These are phyloP conservation scores for Panicum miliaceum DNA, from an alignment of 176 grass and related monocot species.

Conservation along the genomic window DNA sequence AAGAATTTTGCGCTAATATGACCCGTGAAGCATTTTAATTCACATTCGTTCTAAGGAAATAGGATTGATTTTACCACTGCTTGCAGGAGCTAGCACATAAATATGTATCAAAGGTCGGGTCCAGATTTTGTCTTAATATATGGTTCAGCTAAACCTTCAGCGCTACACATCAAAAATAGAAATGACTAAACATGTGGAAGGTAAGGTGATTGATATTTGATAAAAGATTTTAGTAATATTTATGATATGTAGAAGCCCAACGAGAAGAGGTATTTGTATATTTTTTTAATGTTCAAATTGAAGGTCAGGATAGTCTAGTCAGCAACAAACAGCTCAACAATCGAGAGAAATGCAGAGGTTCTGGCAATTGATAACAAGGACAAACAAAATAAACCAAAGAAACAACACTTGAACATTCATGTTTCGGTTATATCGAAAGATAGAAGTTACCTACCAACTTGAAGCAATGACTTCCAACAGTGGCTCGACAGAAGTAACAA, in stretches of 20 bases:
- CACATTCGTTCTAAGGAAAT: background rate
- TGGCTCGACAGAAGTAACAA: background rate
- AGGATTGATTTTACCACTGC: background rate
- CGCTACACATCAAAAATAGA: constrained; percentile 35
- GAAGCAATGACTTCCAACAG: background rate
- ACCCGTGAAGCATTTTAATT: background rate
- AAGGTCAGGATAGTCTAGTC: constrained; percentile 56
- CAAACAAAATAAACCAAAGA: background rate
- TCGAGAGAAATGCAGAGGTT: constrained; percentile 8
- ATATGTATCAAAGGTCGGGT: background rate
- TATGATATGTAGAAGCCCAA: background rate
- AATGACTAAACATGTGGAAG: constrained; percentile 44
- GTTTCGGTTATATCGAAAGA: background rate
- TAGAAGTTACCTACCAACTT: background rate
- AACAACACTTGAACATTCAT: background rate
- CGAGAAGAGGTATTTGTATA: constrained; percentile 1
- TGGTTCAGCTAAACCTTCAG: background rate
- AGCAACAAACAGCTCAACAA: background rate
- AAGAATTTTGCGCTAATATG: background rate
- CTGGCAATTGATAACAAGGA: background rate
- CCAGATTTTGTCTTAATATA: background rate
- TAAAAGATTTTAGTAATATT: background rate
- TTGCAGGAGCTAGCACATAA: background rate
- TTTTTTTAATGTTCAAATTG: constrained; percentile 47
- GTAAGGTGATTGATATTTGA: constrained; percentile 48